A percentile compares a stretch with the other conserved stretches of the same genome.
phyloP scores from a whole-genome alignment of 2,329 filamentous ascomycete genomes.

The Penicillium griseofulvum region DNA sequence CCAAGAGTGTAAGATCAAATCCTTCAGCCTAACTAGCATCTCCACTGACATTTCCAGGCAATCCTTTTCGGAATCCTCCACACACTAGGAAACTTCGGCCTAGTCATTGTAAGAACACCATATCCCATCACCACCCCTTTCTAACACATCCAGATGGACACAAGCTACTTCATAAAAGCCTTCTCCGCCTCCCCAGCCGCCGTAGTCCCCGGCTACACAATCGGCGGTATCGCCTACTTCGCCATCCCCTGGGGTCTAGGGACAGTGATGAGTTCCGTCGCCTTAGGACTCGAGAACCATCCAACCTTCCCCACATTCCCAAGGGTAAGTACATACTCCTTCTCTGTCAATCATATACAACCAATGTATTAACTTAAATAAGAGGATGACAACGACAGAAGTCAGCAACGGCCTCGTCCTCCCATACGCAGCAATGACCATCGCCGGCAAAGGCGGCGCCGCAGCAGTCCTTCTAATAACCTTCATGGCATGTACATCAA shows the following conservation, averaged over 20 bases:
- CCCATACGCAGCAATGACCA: constrained; percentile 40
- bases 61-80: constrained; percentile 54
- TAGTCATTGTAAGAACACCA: constrained; percentile 45
- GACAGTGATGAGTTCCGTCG: constrained; percentile 51
- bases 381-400: constrained; percentile 40
- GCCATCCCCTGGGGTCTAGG: constrained; percentile 55
- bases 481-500: constrained; percentile 48
- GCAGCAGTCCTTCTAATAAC: constrained; percentile 39
- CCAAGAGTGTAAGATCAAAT: constrained; percentile 46
- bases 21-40: too few species aligned
- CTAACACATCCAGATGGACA: constrained; percentile 45
- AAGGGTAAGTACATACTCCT: constrained; percentile 25
- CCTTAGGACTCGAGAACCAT: constrained; percentile 49
- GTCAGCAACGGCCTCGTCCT: constrained; percentile 39
- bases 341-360: not conserved
- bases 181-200: constrained; percentile 50
- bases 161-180: constrained; percentile 54
- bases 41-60: constrained; percentile 30
- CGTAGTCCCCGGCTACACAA: constrained; percentile 52
- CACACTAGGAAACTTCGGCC: constrained; percentile 51
- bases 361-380: not conserved
- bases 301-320: constrained; percentile 56
- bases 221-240: constrained; percentile 56
- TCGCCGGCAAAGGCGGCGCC: constrained; percentile 42
- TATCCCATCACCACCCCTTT: not conserved